phyloP scores from a whole-genome alignment of 139 green algal species.

The Auxenochlorella pyrenoidosa region DNA sequence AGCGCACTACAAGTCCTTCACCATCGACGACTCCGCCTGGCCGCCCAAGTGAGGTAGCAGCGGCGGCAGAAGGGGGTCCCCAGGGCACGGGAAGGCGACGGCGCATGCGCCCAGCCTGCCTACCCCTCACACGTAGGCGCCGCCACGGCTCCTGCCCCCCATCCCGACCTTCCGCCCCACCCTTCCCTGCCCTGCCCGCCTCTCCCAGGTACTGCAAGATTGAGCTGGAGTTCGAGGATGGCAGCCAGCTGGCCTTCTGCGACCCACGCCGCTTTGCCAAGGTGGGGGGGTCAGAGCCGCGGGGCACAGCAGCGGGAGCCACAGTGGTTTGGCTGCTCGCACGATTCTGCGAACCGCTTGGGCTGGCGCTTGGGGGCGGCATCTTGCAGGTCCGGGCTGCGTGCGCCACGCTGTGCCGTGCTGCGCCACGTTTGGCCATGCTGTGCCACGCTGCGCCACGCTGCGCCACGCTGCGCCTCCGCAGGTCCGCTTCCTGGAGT shows the following conservation, averaged over 20 bases:
- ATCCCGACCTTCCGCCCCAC: no score
- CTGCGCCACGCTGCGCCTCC: no score
- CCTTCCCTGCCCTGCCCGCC: no score
- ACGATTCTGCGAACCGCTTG: no score
- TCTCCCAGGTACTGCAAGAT: slow-evolving; percentile 45
- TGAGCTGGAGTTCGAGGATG: slow-evolving; percentile 69
- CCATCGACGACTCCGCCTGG: slow-evolving; percentile 38
- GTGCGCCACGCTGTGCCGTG: no score
- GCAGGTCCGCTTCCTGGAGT: slow-evolving; percentile 21
- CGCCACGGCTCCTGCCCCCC: no score
- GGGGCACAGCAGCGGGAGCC: not conserved
- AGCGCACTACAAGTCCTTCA: slow-evolving; percentile 61
- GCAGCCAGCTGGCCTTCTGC: slow-evolving; percentile 70
- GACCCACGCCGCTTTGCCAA: slow-evolving; percentile 80
- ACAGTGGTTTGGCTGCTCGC: not conserved
- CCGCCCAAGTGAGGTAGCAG: slow-evolving; percentile 13
- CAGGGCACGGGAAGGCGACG: no score
- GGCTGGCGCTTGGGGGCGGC: not conserved
- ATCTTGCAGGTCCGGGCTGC: not conserved
- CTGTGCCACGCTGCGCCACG: no score
- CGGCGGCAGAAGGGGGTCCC: not conserved
- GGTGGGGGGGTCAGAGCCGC: slow-evolving; percentile 31
- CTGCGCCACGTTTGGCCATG: no score
- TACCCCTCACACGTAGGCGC: no score
- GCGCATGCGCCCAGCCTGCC: no score